phyloP scores from a whole-genome alignment of 345 rosid genomes.

The Salix exigua region DNA sequence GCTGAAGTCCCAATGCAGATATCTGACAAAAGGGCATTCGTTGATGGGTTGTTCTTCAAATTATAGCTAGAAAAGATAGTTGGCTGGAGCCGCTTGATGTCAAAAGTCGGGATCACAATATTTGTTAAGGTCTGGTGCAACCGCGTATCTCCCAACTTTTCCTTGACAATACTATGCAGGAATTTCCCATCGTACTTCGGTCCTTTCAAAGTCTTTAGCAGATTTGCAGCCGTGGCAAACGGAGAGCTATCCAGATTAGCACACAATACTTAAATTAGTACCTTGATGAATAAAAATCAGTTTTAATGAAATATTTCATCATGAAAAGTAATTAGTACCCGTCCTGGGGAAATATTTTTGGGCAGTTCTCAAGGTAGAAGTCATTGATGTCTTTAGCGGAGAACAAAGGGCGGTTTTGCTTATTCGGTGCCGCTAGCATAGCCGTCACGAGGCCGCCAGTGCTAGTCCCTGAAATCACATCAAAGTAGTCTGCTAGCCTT shows the following conservation, averaged over 20 bases:
- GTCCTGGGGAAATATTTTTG: conserved; percentile 17
- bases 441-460: conserved; percentile 64
- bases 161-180: conserved; percentile 38
- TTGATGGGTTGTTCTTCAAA: too few species aligned
- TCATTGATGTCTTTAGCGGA: conserved; percentile 58
- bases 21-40: too few species aligned
- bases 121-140: conserved; percentile 38
- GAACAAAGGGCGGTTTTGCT: conserved; percentile 54
- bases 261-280: neutral
- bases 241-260: neutral
- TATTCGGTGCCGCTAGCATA: conserved; percentile 58
- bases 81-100: too few species aligned
- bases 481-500: conserved; percentile 34
- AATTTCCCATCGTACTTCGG: conserved; percentile 62
- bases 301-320: neutral
- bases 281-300: too few species aligned
- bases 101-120: too few species aligned
- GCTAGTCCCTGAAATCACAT: too few species aligned
- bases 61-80: too few species aligned
- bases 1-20: too few species aligned
- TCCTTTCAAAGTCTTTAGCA: conserved; percentile 44
- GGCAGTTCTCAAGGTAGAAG: conserved; percentile 13
- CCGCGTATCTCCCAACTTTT: conserved; percentile 42
- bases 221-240: conserved; percentile 29
- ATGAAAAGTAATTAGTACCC: neutral